Evolutionary conservation across 2,329 filamentous ascomycete species (phyloP).

Genomic region (Monosporascus sp.): DNA sequence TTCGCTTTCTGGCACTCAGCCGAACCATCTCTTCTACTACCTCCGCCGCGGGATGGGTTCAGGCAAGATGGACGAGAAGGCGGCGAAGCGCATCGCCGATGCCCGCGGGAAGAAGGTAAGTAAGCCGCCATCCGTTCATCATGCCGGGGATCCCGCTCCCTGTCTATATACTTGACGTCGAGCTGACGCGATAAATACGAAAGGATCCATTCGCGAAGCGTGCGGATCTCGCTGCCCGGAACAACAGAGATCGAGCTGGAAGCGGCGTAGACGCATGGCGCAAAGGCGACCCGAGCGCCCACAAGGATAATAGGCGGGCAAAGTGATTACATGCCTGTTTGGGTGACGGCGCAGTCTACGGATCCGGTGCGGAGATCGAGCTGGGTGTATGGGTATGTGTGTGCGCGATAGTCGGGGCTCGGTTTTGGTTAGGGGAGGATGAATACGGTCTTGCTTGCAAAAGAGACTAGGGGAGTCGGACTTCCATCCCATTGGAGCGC

Average conservation of each 20-base stretch:
- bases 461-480: too few relatives aligned
- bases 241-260: conserved; percentile 12
- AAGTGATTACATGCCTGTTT: not conserved
- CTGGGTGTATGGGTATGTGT: too few relatives aligned
- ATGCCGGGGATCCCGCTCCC: not conserved
- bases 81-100: conserved; percentile 36
- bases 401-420: too few relatives aligned
- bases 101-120: conserved; percentile 35
- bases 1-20: too few relatives aligned
- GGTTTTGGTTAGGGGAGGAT: too few relatives aligned
- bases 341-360: not conserved
- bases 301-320: not conserved
- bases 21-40: not conserved
- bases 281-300: not conserved
- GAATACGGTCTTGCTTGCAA: too few relatives aligned
- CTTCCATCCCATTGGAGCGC: too few relatives aligned
- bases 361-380: too few relatives aligned
- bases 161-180: not conserved
- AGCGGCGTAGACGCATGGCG: conserved; percentile 4
- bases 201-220: conserved; percentile 23
- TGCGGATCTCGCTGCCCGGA: conserved; percentile 16
- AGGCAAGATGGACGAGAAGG: conserved; percentile 38
- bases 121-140: not conserved
- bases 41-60: conserved; percentile 23
- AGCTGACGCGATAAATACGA: not conserved